Conservation (phyloP, 108 stramenopile genomes). For the Cyclostephanos invisitatus region DNA sequence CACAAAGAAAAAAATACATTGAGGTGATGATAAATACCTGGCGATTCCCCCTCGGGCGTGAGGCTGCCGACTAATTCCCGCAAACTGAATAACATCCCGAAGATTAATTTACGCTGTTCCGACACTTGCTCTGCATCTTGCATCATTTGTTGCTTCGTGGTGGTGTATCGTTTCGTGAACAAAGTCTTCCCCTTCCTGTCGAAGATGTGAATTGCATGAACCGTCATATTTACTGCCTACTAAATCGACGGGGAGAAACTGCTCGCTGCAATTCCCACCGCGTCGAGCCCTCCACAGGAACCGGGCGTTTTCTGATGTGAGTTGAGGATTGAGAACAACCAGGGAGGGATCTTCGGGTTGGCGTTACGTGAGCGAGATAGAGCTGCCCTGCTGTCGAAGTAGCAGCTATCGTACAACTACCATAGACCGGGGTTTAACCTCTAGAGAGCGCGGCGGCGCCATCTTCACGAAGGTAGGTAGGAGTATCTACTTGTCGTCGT, state of each 20-base stretch:
- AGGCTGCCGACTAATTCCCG: slow-evolving; percentile 77
- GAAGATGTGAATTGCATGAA: slow-evolving; percentile 85
- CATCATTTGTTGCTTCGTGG: slow-evolving; percentile 19
- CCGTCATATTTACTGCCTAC: slow-evolving; percentile 57
- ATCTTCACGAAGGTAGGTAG: too few relatives aligned
- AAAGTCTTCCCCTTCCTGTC: slow-evolving; percentile 88
- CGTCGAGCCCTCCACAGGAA: not conserved
- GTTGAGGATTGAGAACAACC: not conserved
- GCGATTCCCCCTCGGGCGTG: slow-evolving; percentile 53
- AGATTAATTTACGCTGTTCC: slow-evolving; percentile 87
- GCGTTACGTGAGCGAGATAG: too few relatives aligned
- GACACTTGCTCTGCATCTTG: slow-evolving; percentile 70
- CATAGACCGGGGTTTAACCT: too few relatives aligned
- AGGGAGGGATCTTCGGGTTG: too few relatives aligned
- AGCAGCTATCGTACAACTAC: too few relatives aligned
- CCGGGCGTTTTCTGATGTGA: not conserved
- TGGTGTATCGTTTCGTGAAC: slow-evolving; percentile 80
- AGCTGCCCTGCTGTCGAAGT: too few relatives aligned
- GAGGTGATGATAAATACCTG: slow-evolving; percentile 10
- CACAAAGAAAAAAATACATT: not conserved
- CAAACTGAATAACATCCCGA: slow-evolving; percentile 89
- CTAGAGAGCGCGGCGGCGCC: too few relatives aligned
- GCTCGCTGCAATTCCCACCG: not conserved
- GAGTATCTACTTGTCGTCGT: too few relatives aligned
- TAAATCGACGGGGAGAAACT: not conserved